Conservation (phyloP, 1,284 basidiomycete species). For the Ganoderma lingzhi region DNA sequence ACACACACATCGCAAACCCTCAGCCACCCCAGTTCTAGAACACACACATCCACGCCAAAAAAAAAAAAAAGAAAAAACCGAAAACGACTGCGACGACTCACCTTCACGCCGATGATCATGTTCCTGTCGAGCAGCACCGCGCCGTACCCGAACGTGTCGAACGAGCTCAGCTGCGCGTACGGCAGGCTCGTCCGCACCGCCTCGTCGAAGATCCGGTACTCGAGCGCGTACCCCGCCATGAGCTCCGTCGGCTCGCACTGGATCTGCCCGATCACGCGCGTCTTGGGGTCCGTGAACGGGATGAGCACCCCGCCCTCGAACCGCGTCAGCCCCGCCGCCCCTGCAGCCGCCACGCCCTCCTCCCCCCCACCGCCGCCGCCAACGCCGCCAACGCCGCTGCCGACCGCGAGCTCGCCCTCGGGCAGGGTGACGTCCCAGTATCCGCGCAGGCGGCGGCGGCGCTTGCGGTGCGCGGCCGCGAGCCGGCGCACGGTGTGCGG, state of each 20-base stretch:
- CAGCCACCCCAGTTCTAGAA: not conserved
- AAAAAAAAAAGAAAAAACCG: no score
- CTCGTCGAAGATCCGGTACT: slow-evolving; percentile 32
- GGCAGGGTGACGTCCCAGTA: slow-evolving; percentile 18
- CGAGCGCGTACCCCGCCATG: slow-evolving; percentile 24
- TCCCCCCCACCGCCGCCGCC: no score
- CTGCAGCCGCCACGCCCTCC: no score
- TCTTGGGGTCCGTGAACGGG: slow-evolving; percentile 30
- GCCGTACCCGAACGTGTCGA: slow-evolving; percentile 30
- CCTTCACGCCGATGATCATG: slow-evolving; percentile 33
- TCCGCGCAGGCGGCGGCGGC: slow-evolving; percentile 21
- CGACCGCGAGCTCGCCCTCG: slow-evolving; percentile 16
- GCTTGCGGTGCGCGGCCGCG: slow-evolving; percentile 26
- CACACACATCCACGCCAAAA: not conserved
- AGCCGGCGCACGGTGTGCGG: slow-evolving; percentile 31
- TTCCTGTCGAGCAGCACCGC: slow-evolving; percentile 29
- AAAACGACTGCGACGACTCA: slow-evolving; percentile 4
- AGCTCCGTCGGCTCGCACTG: slow-evolving; percentile 30
- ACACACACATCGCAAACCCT: not conserved
- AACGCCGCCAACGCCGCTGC: not conserved
- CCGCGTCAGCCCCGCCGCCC: not conserved
- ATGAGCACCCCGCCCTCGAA: slow-evolving; percentile 23
- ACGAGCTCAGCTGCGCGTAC: slow-evolving; percentile 33
- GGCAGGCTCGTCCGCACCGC: slow-evolving; percentile 31
- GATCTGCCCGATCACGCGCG: slow-evolving; percentile 29